A percentile compares a stretch with the other conserved stretches of the same genome.
These are phyloP conservation scores for Beta vulgaris DNA, from an alignment of 148 eudicot genomes.

Conservation along the genomic window DNA sequence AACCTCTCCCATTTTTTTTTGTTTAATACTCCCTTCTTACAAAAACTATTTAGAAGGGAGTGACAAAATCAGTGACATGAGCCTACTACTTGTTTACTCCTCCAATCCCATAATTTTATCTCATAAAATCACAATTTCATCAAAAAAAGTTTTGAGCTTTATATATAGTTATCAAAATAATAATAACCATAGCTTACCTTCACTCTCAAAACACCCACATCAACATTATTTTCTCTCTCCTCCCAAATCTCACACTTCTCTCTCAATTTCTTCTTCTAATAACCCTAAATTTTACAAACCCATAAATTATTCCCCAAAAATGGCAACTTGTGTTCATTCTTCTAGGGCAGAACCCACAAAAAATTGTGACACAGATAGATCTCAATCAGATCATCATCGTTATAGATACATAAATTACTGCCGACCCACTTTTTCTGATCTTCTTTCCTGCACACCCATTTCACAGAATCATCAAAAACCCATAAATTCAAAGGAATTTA, in stretches of 20 bases:
- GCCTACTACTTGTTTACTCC: conserved; percentile 15
- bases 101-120: conserved; percentile 5
- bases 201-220: background rate
- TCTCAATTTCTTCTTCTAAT: background rate
- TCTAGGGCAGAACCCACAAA: conserved; percentile 38
- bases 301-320: conserved; percentile 15
- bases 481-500: background rate
- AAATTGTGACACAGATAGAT: conserved; percentile 29
- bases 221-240: background rate
- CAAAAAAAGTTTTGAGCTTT: background rate
- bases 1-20: no score
- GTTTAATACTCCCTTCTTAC: no score
- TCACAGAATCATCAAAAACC: conserved; percentile 29
- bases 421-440: conserved; percentile 36
- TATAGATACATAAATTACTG: conserved; percentile 29
- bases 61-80: conserved; percentile 39
- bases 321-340: conserved; percentile 50
- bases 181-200: conserved; percentile 12
- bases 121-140: background rate
- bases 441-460: conserved; percentile 32
- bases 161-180: conserved; percentile 14
- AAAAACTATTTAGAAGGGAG: background rate
- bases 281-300: background rate
- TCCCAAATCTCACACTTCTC: background rate
- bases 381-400: conserved; percentile 36